A percentile compares a stretch with the other conserved stretches of the same genome.
phyloP scores from a whole-genome alignment of 2,329 filamentous ascomycete species.

The Fonsecaea pedrosoi region DNA sequence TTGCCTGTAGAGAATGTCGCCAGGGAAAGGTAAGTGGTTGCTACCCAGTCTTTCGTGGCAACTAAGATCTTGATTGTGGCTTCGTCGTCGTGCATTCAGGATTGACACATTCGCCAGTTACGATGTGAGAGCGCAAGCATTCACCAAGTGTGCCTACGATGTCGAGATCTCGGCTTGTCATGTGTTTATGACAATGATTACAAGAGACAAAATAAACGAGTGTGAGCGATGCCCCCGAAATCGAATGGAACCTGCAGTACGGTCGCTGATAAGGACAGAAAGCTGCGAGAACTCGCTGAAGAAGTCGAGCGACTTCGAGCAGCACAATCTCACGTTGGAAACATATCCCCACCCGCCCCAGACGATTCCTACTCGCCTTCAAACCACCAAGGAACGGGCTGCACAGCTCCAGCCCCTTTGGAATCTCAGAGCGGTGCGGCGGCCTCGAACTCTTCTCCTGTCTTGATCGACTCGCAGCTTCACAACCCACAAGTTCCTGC shows the following conservation, averaged over 20 bases:
- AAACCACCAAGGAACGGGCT: neutral
- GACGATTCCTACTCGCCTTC: neutral
- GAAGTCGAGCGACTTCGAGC: conserved; percentile 14
- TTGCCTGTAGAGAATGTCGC: conserved; percentile 16
- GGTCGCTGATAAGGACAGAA: neutral
- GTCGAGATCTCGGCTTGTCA: conserved; percentile 34
- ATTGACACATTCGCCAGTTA: conserved; percentile 5
- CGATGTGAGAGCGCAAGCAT: conserved; percentile 11
- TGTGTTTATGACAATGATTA: conserved; percentile 19
- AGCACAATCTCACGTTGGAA: neutral
- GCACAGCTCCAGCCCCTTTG: neutral
- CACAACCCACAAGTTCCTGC: neutral
- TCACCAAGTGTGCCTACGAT: conserved; percentile 5
- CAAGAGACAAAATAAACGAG: conserved; percentile 15
- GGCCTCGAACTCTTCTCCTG: neutral
- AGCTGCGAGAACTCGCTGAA: conserved; percentile 12
- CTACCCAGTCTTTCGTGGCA: neutral
- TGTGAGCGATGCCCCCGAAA: neutral
- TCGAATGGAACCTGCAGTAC: neutral
- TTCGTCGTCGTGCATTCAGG: neutral
- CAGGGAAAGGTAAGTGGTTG: conserved; percentile 12
- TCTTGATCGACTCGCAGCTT: neutral
- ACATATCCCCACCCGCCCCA: neutral
- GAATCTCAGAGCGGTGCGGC: neutral
- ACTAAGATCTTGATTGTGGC: neutral